phyloP scores from a whole-genome alignment of 441 rosid genomes.

The Kokia cookei region DNA sequence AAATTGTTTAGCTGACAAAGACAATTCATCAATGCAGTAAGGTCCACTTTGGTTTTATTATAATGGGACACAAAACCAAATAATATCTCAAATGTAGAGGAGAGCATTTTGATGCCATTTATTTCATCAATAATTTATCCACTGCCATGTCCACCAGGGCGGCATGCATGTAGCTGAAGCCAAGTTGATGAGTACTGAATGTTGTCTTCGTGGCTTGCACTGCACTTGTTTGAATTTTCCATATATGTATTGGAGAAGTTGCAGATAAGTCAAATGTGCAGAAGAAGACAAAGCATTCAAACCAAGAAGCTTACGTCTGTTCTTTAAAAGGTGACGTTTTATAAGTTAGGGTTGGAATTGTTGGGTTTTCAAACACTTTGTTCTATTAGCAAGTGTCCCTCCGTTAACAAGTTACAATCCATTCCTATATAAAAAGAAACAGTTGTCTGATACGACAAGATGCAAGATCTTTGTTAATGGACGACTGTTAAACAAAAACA shows the following conservation, averaged over 20 bases:
- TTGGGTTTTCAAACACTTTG: too few species aligned
- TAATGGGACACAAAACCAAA: background rate
- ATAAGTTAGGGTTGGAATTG: too few species aligned
- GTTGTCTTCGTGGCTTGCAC: background rate
- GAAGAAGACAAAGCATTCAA: too few species aligned
- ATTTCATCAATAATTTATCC: background rate
- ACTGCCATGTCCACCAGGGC: background rate
- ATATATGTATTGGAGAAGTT: background rate
- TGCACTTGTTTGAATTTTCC: background rate
- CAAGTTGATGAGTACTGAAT: background rate
- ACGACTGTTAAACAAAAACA: background rate
- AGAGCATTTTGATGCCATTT: background rate
- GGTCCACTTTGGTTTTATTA: background rate
- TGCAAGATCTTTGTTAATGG: background rate
- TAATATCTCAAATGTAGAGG: background rate
- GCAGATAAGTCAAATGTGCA: background rate
- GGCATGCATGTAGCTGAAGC: background rate
- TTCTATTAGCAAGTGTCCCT: too few species aligned
- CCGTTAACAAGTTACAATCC: too few species aligned
- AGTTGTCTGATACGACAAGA: background rate
- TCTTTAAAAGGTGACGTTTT: background rate
- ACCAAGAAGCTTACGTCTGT: too few species aligned
- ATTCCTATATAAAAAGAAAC: too few species aligned
- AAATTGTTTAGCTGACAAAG: background rate
- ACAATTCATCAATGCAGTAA: background rate